These are phyloP conservation scores for Dicorynia guianensis DNA, from an alignment of 306 rosid genomes.

Conservation along the genomic window DNA sequence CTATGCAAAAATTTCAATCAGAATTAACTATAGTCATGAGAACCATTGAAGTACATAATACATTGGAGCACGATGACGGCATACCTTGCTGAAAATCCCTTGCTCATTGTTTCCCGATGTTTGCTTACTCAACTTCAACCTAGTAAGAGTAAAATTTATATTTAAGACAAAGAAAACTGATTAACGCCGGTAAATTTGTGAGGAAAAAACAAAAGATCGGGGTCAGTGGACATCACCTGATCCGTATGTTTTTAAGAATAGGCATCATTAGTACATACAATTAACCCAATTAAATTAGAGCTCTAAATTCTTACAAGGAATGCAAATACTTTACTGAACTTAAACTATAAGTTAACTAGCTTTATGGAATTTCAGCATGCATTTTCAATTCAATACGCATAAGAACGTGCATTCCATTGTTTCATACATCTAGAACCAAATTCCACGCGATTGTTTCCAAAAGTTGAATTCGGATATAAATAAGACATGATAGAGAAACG, in stretches of 20 bases:
- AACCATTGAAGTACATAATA: constrained; percentile 16
- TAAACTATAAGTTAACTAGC: background rate
- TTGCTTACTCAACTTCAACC: constrained; percentile 62
- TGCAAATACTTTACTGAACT: background rate
- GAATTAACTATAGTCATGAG: constrained; percentile 32
- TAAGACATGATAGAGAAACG: background rate
- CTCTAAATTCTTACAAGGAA: background rate
- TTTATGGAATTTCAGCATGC: background rate
- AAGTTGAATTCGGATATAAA: background rate
- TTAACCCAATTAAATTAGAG: background rate
- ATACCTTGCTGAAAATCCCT: constrained; percentile 58
- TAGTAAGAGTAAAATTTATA: constrained; percentile 33
- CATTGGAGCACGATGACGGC: constrained; percentile 37
- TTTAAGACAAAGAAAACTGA: background rate
- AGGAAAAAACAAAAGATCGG: background rate
- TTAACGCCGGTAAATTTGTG: background rate
- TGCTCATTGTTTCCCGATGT: constrained; percentile 51
- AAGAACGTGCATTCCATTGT: background rate
- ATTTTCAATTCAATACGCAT: background rate
- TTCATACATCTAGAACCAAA: background rate
- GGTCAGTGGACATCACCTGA: background rate
- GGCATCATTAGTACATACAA: background rate
- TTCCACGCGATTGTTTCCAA: background rate
- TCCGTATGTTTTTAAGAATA: background rate
- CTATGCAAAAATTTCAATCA: constrained; percentile 62